A percentile compares a stretch with the other conserved stretches of the same genome.
These are phyloP conservation scores for Haplosporangium sp. DNA, from an alignment of 371 early-diverging fungal genomes.

Conservation along the genomic window DNA sequence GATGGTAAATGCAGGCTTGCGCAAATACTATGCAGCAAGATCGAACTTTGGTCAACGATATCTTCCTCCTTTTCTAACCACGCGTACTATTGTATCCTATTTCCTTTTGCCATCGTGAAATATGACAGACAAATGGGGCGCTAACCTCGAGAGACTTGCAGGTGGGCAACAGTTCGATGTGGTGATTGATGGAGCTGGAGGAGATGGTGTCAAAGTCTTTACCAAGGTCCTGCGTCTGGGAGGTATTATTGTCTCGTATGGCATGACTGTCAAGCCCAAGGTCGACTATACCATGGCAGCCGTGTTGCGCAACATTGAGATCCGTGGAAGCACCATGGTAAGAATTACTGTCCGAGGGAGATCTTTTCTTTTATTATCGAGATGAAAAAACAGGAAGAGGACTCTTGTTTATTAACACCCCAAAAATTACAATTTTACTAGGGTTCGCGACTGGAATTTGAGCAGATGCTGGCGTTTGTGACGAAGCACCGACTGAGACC, in stretches of 20 bases:
- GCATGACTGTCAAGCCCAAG: slow-evolving; percentile 65
- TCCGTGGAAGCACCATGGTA: slow-evolving; percentile 76
- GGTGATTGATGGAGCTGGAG: slow-evolving; percentile 80
- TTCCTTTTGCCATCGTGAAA: not conserved
- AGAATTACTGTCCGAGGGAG: not conserved
- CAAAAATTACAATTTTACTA: not conserved
- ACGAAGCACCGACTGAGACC: slow-evolving; percentile 67
- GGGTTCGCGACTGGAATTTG: slow-evolving; percentile 68
- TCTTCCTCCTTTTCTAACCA: not conserved
- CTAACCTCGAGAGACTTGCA: slow-evolving; percentile 59
- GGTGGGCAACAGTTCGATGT: slow-evolving; percentile 61
- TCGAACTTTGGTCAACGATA: not conserved
- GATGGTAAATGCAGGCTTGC: slow-evolving; percentile 56
- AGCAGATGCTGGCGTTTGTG: slow-evolving; percentile 71
- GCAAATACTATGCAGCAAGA: not conserved
- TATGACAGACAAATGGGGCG: slow-evolving; percentile 62
- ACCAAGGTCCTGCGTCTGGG: slow-evolving; percentile 58
- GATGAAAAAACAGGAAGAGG: not conserved
- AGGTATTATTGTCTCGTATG: slow-evolving; percentile 70
- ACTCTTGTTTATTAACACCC: not conserved
- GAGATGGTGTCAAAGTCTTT: slow-evolving; percentile 60
- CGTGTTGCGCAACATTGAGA: slow-evolving; percentile 69
- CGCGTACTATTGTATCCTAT: not conserved
- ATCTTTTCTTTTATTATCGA: not conserved
- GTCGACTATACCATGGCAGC: slow-evolving; percentile 62